Evolutionary conservation across 2,329 filamentous ascomycete genomes (phyloP).

Genomic region (Scleromitrula shiraiana): DNA sequence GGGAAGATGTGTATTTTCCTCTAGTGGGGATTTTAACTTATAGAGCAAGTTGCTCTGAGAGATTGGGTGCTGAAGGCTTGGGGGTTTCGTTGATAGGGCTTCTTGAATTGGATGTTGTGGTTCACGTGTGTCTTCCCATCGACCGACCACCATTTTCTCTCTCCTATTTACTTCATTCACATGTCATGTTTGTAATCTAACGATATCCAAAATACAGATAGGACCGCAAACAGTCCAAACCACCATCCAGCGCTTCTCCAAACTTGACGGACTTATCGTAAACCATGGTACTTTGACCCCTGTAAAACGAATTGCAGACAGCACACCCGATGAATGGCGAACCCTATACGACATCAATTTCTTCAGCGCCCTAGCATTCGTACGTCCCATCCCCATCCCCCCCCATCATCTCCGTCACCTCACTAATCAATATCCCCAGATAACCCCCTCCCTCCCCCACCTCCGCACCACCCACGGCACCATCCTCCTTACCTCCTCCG

Average conservation of each 20-base stretch:
- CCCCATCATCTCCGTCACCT: constrained; percentile 5
- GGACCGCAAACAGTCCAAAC: constrained; percentile 55
- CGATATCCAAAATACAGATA: constrained; percentile 30
- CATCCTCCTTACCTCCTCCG: constrained; percentile 73
- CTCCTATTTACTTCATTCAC: too few species aligned
- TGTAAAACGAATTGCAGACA: constrained; percentile 60
- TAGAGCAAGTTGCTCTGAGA: neutral
- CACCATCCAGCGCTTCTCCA: constrained; percentile 60
- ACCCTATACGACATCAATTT: constrained; percentile 75
- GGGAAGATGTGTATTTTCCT: neutral
- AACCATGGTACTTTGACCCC: constrained; percentile 83
- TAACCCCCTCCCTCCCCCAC: constrained; percentile 60
- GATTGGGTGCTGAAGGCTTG: neutral
- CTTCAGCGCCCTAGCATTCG: constrained; percentile 72
- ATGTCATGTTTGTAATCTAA: neutral
- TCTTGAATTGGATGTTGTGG: neutral
- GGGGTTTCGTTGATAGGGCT: neutral
- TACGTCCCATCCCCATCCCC: constrained; percentile 36
- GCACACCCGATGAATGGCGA: constrained; percentile 67
- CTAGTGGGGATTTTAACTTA: neutral
- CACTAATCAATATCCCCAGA: constrained; percentile 17
- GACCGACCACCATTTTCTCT: too few species aligned
- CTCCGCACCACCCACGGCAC: constrained; percentile 61
- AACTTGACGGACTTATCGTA: constrained; percentile 72
- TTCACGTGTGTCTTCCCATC: too few species aligned